Evolutionary conservation across 805 yeast genomes (phyloP).

Genomic region (Kregervanrija pseudodelftensis): DNA sequence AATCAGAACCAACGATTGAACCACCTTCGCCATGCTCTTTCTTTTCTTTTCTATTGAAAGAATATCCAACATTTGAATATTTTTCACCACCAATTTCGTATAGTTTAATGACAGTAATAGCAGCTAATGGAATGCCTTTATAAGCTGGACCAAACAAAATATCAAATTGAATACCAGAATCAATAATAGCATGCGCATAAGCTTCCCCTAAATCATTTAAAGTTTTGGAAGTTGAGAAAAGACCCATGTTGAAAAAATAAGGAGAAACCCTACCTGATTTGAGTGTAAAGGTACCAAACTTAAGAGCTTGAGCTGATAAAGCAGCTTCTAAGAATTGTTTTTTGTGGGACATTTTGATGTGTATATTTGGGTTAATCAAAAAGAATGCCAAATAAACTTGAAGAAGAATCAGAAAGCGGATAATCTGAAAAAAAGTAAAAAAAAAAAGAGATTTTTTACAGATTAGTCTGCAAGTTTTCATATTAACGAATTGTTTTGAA

Average conservation of each 20-base stretch:
- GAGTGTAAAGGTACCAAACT: constrained; percentile 83
- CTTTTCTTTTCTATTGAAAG: constrained; percentile 95
- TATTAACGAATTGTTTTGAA: neutral
- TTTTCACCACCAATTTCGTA: constrained; percentile 84
- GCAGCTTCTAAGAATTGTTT: constrained; percentile 69
- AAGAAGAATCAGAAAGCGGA: neutral
- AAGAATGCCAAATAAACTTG: neutral
- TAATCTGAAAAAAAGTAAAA: neutral
- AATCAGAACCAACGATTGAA: constrained; percentile 75
- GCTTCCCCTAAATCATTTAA: constrained; percentile 79
- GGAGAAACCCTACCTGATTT: constrained; percentile 95
- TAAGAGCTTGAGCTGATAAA: constrained; percentile 70
- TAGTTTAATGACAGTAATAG: constrained; percentile 84
- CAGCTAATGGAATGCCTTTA: constrained; percentile 94
- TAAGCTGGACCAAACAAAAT: constrained; percentile 96
- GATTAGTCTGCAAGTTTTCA: no score
- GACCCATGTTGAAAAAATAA: constrained; percentile 91
- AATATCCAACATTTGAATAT: constrained; percentile 67
- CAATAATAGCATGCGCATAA: constrained; percentile 82
- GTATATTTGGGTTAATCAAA: neutral
- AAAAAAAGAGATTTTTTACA: neutral
- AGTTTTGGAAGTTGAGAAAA: constrained; percentile 73
- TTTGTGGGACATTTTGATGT: constrained; percentile 15
- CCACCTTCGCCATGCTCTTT: constrained; percentile 99
- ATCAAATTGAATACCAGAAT: constrained; percentile 77